Conservation (phyloP, 768 basidiomycete species). For the Lentinula aciculospora region DNA sequence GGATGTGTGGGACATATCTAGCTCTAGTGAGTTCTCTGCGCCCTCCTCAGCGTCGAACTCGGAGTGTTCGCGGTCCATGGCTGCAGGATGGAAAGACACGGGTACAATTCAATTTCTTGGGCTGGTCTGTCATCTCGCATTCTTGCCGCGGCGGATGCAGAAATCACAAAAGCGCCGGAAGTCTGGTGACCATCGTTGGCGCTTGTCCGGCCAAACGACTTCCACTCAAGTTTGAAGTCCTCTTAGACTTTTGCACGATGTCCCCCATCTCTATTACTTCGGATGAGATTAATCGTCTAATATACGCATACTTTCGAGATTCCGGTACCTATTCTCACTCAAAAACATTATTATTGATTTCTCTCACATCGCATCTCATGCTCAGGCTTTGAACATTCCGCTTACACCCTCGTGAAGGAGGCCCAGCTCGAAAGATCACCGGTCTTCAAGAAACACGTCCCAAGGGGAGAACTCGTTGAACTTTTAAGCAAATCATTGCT, state of each 20-base stretch:
- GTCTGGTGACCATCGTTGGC: background rate
- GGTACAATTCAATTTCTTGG: background rate
- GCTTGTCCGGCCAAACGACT: background rate
- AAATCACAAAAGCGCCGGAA: background rate
- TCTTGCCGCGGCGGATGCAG: background rate
- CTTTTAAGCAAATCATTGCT: slow-evolving; percentile 76
- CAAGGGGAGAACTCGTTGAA: slow-evolving; percentile 77
- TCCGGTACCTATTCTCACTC: slow-evolving; percentile 48
- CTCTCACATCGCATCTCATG: slow-evolving; percentile 7
- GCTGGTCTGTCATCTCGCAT: background rate
- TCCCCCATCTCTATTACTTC: slow-evolving; percentile 61
- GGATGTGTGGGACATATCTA: background rate
- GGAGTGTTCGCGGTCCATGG: background rate
- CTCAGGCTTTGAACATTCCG: slow-evolving; percentile 75
- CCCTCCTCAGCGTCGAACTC: background rate
- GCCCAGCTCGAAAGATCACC: slow-evolving; percentile 65
- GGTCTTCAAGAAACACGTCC: slow-evolving; percentile 62
- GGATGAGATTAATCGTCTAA: slow-evolving; percentile 81
- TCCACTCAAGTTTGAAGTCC: background rate
- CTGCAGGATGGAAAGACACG: background rate
- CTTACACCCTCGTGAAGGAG: slow-evolving; percentile 76
- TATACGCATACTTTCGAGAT: slow-evolving; percentile 80
- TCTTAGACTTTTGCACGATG: slow-evolving; percentile 18
- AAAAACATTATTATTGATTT: background rate
- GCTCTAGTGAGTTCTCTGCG: background rate